Evolutionary conservation across 2,329 filamentous ascomycete species (phyloP).

Genomic region (Coniella vitis): DNA sequence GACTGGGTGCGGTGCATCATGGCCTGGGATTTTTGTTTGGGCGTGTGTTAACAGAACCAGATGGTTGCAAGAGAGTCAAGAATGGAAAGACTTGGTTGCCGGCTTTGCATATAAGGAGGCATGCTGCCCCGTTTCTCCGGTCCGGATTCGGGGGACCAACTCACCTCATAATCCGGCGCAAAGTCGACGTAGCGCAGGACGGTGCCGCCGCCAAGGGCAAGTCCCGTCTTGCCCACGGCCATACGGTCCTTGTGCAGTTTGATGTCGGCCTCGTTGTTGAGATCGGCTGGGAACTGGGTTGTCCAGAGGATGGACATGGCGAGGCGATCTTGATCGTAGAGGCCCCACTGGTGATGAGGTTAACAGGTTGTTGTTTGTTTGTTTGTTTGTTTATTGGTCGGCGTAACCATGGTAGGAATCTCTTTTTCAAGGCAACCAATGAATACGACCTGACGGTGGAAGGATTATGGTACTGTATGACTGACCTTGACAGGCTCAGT

Average conservation of each 20-base stretch:
- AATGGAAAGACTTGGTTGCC: no score
- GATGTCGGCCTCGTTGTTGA: constrained; percentile 35
- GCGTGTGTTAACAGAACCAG: no score
- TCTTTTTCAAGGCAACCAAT: no score
- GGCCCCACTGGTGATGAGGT: constrained; percentile 4
- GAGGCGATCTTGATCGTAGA: constrained; percentile 13
- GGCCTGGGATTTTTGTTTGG: constrained; percentile 14
- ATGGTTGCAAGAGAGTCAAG: no score
- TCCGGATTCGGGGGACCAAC: neutral
- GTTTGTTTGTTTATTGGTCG: no score
- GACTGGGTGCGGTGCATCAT: constrained; percentile 42
- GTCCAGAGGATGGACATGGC: constrained; percentile 16
- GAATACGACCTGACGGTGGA: neutral
- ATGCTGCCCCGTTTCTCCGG: no score
- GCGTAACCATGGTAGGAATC: no score
- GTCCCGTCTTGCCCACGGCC: constrained; percentile 33
- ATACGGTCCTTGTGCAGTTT: constrained; percentile 37
- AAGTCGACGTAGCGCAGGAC: constrained; percentile 42
- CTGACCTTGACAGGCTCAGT: constrained; percentile 12
- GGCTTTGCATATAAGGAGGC: no score
- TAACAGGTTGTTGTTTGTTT: neutral
- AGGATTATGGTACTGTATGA: neutral
- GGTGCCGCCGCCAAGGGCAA: constrained; percentile 38
- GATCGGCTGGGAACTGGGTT: constrained; percentile 14
- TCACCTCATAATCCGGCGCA: constrained; percentile 27